Evolutionary conservation across 345 rosid genomes (phyloP), one percentile per base, ranked within the genome.

Genomic region (Turnera subulata): DNA sequence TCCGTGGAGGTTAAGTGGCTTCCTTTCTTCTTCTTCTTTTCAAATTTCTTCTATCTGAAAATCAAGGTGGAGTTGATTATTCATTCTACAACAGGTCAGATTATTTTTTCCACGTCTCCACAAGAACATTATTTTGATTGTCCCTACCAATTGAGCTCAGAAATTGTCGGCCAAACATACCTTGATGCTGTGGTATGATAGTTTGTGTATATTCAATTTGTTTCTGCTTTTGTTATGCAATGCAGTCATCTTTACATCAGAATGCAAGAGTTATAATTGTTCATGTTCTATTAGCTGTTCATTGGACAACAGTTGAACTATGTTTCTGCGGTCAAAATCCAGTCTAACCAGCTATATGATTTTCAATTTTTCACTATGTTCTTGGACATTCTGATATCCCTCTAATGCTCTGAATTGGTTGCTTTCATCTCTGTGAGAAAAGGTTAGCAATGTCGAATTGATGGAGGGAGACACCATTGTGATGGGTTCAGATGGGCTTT

Each of bases 71-170:
- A 29, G 38, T 33, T 46, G 18, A 12, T 37, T 7, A n/a, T 50
- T 37, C 42, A 6, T 18, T 46, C 6, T 23, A 14, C 29, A n/a
- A 33, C 57, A 56, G 95, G 95, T 57, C 77, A 51, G 52, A 65
- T 86, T 17, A 72, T 80, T 33, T 86, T 80, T 52, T 76, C 95
- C 14, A 80, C 98, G 11, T 71, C 84, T 56, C 89, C 86, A 8
- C 96, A 91, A 66, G 95, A 91, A 56, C 95, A 88, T 65, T 86
- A 81, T 62, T 92, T 92, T 66, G 89, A 92, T 69, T 92, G 95
- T 64, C 96, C 95, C 0, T 89, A 74, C 72, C 98, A 92, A 57
- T 66, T 86, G 53, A 92, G 96, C 81, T 92, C 95, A 6, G 95
- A 88, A 59, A 75, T 53, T 0, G 66, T 79, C 58, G 71, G 89